Base-by-base conservation (phyloP, 208 protist species). In the Wallacemonas rigidus region DNA sequence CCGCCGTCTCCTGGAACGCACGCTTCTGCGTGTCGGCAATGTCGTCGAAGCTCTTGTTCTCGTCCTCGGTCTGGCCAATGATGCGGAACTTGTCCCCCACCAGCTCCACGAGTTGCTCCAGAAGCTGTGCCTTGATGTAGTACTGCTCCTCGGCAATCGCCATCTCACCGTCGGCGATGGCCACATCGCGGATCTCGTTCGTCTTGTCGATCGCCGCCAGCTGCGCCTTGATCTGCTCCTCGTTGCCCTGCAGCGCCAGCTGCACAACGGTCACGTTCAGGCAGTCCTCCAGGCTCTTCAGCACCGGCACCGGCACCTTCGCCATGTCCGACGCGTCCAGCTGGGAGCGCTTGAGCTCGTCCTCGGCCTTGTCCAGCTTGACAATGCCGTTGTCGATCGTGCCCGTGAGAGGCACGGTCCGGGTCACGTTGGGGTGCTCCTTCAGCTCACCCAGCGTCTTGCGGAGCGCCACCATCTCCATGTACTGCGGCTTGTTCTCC, bases 401-500 rank as follows among this genome's bases (percentile, higher is more conserved):
- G 61, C 75, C 73, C 9, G 82, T 88, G 73, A 89, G 85, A 51
- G 78, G 83, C 63, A 91, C 86, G 36, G 87, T 80, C 58, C 86
- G 81, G n/a, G 83, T 91, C 74, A 87, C 88, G 81, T 91, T 91
- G 36, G 80, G 80, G 76, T 91, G 85, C 75, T 89, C 80, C 71
- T 88, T 86, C 75, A 91, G 73, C 61, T 91, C 86, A 70, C 81
- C 67, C 47, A 91, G 72, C 40, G 81, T 78, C 79, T 89, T 88
- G 68, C 78, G 85, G 69, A 91, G 76, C 71, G 73, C 75, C 68
- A 75, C 85, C 44, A 91, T 80, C 58, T 91, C 86, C 83, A 91
- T 88, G 71, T 85, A 86, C 72, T 88, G 86, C 35, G 86, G 81
- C 81, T 88, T 87, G 79, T 91, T 83, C 74, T 91, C 86, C n/a